Conservation (phyloP, 2,329 filamentous ascomycete genomes). For the Fusarium nisikadoi region DNA sequence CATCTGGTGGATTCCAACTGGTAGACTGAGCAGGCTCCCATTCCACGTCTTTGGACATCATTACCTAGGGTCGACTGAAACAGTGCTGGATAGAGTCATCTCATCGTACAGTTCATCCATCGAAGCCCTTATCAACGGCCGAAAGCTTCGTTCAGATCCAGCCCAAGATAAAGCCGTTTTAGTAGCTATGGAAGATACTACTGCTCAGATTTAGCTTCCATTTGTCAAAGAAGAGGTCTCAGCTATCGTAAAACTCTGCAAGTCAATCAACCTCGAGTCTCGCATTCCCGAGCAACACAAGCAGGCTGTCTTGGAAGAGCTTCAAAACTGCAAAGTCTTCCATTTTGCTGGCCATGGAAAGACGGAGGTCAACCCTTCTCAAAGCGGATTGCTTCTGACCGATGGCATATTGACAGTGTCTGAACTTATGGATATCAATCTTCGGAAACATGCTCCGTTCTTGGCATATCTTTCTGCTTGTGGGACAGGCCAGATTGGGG, state of each 20-base stretch:
- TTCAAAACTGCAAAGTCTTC: background rate
- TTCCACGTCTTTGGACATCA: background rate
- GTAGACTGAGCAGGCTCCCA: background rate
- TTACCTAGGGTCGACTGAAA: background rate
- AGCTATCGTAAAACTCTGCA: background rate
- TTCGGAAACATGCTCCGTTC: background rate
- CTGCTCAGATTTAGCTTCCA: background rate
- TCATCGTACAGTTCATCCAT: background rate
- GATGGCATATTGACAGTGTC: background rate
- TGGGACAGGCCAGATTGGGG: background rate
- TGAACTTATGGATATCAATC: background rate
- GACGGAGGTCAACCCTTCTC: background rate
- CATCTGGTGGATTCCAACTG: background rate
- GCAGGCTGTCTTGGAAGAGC: background rate
- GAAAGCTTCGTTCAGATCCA: background rate
- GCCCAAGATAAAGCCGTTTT: background rate
- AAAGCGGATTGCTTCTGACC: background rate
- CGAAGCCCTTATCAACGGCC: background rate
- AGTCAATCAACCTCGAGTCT: background rate
- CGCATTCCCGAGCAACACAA: background rate
- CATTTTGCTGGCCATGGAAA: background rate
- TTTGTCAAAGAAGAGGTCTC: background rate
- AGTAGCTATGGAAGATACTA: background rate
- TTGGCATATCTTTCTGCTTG: background rate
- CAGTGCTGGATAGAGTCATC: background rate